Evolutionary conservation across 768 basidiomycete species (phyloP), one percentile per base, ranked within the genome.

Genomic region (Termitomyces sp.): DNA sequence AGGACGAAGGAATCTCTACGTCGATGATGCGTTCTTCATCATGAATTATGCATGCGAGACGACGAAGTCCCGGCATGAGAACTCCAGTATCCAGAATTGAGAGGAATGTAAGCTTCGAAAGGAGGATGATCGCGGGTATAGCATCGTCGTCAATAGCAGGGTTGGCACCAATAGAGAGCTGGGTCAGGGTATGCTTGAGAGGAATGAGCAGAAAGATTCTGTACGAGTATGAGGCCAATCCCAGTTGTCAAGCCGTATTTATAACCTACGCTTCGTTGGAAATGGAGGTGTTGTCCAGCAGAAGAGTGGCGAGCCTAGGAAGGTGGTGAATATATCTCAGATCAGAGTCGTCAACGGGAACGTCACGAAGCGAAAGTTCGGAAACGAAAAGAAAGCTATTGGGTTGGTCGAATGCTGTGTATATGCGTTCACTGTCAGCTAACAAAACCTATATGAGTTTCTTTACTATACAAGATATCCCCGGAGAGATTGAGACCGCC

Each of bases 141-240:
- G 78, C 76, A 51, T 83, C 82, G 61, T 86, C 79, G 56, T 78
- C 70, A 63, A 89, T 79, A 47, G 66, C 65, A 14, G 73, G 75
- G 60, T 87, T 88, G 21, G 64, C 66, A 11, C 80, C 72, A 54
- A 87, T 62, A 50, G 78, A 78, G 12, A 89, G 80, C 41, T 75
- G 72, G 23, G 64, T 70, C 33, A 89, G 74, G 30, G 81, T 77
- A 50, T 71, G 73, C 64, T 80, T 83, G 53, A 87, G 75, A 19
- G 81, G 70, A 1, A 82, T 69, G 28, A 89, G 75, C 31, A 82
- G 75, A 60, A 78, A 87, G 26, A 86, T 67, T 10, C 86, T 87
- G 61, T 31, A 50, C 21, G 9, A 37, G 2, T 6, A 31, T 45
- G 40, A 43, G 17, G 40, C 63, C 45, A 63, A 28, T 41, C 10